phyloP scores from a whole-genome alignment of 2,329 filamentous ascomycete species.

The Biscogniauxia mediterranea region DNA sequence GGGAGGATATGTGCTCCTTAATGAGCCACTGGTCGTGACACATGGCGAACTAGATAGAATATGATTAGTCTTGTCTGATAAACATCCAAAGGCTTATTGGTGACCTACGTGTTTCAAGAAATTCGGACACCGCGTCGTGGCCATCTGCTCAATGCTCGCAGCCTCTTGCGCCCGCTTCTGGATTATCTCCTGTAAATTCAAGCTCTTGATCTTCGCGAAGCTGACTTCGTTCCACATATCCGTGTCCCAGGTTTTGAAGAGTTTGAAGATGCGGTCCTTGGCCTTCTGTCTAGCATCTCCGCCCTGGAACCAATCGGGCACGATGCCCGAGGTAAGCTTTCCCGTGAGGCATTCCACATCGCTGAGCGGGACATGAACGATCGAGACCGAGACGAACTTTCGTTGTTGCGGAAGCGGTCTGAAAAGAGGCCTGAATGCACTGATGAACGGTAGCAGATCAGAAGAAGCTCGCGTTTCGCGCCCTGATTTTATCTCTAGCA shows the following conservation, averaged over 20 bases:
- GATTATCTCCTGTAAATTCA: slow-evolving; percentile 77
- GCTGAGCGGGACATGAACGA: slow-evolving; percentile 66
- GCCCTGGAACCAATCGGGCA: slow-evolving; percentile 57
- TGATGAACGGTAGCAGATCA: slow-evolving; percentile 84
- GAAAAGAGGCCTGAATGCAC: slow-evolving; percentile 66
- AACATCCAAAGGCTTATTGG: background rate
- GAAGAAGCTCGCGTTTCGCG: slow-evolving; percentile 70
- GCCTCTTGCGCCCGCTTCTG: slow-evolving; percentile 67
- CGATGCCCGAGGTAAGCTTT: slow-evolving; percentile 57
- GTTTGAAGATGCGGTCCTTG: slow-evolving; percentile 64
- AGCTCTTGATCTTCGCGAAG: slow-evolving; percentile 76
- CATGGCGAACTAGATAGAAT: slow-evolving; percentile 77
- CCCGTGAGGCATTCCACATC: slow-evolving; percentile 85
- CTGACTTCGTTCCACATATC: slow-evolving; percentile 82
- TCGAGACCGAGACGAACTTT: slow-evolving; percentile 66
- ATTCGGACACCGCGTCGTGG: slow-evolving; percentile 67
- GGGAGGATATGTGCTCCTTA: slow-evolving; percentile 84
- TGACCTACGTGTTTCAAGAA: slow-evolving; percentile 85
- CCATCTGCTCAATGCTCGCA: slow-evolving; percentile 59
- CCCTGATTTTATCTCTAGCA: slow-evolving; percentile 72
- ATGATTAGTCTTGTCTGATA: slow-evolving; percentile 20
- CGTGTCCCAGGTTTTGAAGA: slow-evolving; percentile 73
- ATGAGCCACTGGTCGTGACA: slow-evolving; percentile 96
- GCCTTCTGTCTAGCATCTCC: slow-evolving; percentile 52
- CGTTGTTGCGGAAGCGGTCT: slow-evolving; percentile 64